These are phyloP conservation scores for Neurospora sp. DNA, from an alignment of 495 filamentous ascomycete genomes.

Conservation along the genomic window DNA sequence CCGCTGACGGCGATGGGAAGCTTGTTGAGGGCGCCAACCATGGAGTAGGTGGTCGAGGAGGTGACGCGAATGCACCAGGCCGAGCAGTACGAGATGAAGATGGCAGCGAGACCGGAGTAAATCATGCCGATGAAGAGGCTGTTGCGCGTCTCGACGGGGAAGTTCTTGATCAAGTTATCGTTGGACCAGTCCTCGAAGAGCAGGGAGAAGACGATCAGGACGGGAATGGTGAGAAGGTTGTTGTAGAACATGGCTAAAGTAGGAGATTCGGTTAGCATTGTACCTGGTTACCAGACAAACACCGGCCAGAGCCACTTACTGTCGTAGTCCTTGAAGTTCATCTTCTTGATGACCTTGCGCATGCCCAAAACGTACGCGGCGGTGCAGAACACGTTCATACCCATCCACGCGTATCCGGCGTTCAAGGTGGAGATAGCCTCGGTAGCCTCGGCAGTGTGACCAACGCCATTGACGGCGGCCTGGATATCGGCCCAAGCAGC, in stretches of 20 bases:
- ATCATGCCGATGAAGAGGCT: constrained; percentile 78
- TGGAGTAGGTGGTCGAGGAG: constrained; percentile 92
- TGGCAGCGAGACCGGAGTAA: constrained; percentile 83
- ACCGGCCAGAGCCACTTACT: constrained; percentile 50
- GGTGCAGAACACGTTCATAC: constrained; percentile 92
- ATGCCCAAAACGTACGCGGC: constrained; percentile 85
- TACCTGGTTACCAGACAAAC: not conserved
- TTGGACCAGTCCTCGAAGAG: constrained; percentile 87
- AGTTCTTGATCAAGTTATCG: constrained; percentile 76
- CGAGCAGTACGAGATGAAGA: constrained; percentile 98
- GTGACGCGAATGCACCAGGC: constrained; percentile 98
- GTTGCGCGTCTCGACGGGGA: constrained; percentile 68
- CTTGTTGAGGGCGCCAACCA: constrained; percentile 98
- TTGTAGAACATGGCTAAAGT: constrained; percentile 96
- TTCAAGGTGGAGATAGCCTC: constrained; percentile 81
- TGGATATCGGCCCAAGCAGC: constrained; percentile 98
- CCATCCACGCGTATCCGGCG: constrained; percentile 96
- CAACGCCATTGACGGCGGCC: constrained; percentile 59
- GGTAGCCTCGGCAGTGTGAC: constrained; percentile 50
- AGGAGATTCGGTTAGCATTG: constrained; percentile 5
- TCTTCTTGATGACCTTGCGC: constrained; percentile 98
- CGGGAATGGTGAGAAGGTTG: constrained; percentile 94
- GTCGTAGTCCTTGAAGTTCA: constrained; percentile 99
- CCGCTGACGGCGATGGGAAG: constrained; percentile 87
- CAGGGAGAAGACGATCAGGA: constrained; percentile 74